Base-by-base conservation (phyloP, 1,284 basidiomycete genomes). In the Kwoniella shivajii region DNA sequence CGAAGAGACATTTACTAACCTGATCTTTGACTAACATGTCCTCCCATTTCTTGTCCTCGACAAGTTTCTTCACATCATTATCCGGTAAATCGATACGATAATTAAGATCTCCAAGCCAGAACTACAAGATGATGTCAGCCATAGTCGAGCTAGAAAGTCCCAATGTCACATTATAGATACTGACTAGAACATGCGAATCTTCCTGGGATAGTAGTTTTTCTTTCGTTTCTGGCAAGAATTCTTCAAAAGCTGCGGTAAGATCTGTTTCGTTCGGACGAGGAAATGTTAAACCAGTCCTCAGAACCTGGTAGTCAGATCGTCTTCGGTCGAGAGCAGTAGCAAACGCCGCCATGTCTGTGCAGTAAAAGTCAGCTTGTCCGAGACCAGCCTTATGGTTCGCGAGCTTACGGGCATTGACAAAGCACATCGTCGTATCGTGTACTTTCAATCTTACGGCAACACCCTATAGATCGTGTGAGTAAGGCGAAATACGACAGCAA, bases 341-440 rank as follows among this genome's bases (percentile, higher is more conserved):
- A 79, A 82, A 68, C 76, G 83, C 72, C 78, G 84, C 55, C 77
- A 82, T 53, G 78, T 82, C 83, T 85, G 57, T 18, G 31, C n/a
- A 38, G 24, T 22, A 20, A 59, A 79, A 81, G 57, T 61, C 73
- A 54, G 59, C 18, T 36, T 7, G 24, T 29, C 34, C 20, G n/a
- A 24, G 30, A 22, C 27, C n/a, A 38, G 37, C 24, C 16, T 11
- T 26, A 2, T 5, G 14, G 24, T 6, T 44, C 16, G 16, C 16
- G 43, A 14, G 82, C 84, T 81, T 16, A 83, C 83, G 70, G 80
- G 67, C 83, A 47, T 84, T 80, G 33, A 85, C 80, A 64, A 80
- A 82, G 80, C 83, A 84, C 6, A 77, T 62, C 7, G 80, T 74
- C 2, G 79, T 78, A 34, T 77, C 72, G 50, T 60, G 57, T 0